Evolutionary conservation across 2,329 filamentous ascomycete genomes (phyloP).

Genomic region (Pseudofabraea citricarpa): DNA sequence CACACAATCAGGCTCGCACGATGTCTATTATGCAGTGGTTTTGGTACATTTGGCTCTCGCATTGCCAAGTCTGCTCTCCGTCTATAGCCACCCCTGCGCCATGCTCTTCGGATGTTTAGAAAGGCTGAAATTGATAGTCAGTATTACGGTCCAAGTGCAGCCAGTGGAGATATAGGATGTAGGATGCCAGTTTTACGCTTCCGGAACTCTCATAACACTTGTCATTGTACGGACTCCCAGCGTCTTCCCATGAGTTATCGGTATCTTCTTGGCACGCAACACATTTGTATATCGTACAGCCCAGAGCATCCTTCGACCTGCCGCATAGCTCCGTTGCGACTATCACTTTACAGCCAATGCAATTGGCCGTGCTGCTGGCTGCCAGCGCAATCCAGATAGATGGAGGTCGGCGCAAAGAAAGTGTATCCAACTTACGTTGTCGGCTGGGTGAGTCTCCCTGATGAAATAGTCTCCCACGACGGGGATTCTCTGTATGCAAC

Average conservation of each 20-base stretch:
- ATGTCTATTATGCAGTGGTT: conserved; percentile 2
- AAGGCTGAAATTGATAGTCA: neutral
- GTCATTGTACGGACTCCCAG: too few relatives aligned
- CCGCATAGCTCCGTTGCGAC: too few relatives aligned
- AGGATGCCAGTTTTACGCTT: too few relatives aligned
- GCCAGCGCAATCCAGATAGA: neutral
- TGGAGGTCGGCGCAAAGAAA: too few relatives aligned
- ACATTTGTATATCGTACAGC: too few relatives aligned
- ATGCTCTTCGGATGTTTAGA: neutral
- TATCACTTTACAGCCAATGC: too few relatives aligned
- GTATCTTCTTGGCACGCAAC: too few relatives aligned
- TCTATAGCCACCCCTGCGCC: neutral
- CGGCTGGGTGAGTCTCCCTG: conserved; percentile 51
- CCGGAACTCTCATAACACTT: too few relatives aligned
- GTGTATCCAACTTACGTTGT: conserved; percentile 52
- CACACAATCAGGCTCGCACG: neutral
- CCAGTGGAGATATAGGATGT: too few relatives aligned
- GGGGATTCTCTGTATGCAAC: conserved; percentile 45
- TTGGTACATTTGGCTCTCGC: conserved; percentile 2
- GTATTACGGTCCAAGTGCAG: neutral
- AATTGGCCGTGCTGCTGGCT: too few relatives aligned
- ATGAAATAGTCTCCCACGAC: conserved; percentile 45
- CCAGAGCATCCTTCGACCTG: too few relatives aligned
- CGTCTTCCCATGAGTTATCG: too few relatives aligned
- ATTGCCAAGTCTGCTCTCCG: neutral